phyloP scores from a whole-genome alignment of 2,329 filamentous ascomycete genomes.

The Penicillium palitans region DNA sequence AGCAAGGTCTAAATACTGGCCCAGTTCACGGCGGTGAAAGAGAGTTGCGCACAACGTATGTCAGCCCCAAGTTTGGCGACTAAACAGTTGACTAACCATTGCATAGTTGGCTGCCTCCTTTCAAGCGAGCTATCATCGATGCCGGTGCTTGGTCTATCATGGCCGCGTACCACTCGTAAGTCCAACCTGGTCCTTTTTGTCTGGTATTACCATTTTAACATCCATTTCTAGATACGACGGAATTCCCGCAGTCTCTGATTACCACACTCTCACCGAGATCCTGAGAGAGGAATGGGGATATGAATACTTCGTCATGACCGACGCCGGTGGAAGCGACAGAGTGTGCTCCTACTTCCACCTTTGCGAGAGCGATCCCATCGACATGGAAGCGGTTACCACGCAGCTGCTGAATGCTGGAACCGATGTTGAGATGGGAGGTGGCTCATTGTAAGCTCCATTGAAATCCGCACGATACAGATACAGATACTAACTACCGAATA shows the following conservation, averaged over 20 bases:
- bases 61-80: conserved; percentile 32
- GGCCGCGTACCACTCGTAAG: conserved; percentile 67
- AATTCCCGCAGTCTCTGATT: conserved; percentile 65
- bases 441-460: conserved; percentile 54
- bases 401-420: conserved; percentile 67
- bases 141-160: conserved; percentile 68
- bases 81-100: neutral
- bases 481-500: conserved; percentile 15
- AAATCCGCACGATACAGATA: neutral
- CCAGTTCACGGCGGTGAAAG: conserved; percentile 58
- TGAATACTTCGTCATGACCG: conserved; percentile 64
- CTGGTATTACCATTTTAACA: neutral
- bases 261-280: conserved; percentile 66
- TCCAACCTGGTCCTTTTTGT: neutral
- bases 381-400: conserved; percentile 65
- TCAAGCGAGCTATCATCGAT: conserved; percentile 71
- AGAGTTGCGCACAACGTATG: conserved; percentile 57
- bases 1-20: conserved; percentile 71
- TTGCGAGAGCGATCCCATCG: conserved; percentile 60
- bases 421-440: conserved; percentile 74
- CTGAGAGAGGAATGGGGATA: conserved; percentile 72
- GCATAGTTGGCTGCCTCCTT: conserved; percentile 53
- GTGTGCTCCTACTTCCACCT: conserved; percentile 65
- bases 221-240: conserved; percentile 60
- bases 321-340: conserved; percentile 70